Evolutionary conservation across 805 yeast species (phyloP), one percentile per base, ranked within the genome.

Genomic region (Pichia eremophila): DNA sequence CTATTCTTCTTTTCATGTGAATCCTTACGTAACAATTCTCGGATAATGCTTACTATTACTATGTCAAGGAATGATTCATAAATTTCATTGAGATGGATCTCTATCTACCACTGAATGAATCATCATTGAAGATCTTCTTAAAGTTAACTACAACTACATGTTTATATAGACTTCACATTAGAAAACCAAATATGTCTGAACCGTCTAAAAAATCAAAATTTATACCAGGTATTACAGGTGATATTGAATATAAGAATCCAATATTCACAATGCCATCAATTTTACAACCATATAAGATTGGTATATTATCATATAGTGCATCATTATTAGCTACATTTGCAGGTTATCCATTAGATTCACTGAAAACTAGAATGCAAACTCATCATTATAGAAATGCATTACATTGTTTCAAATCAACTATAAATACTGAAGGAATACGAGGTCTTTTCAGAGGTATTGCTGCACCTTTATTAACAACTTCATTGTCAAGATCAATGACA

Each of bases 281-380:
- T 0, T 54, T 80, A 1, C 64, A 68, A 41, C 81, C 84, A 1
- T 80, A 75, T 65, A 68, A 78, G 48, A 71, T 80, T 1, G 73
- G 83, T 10, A 63, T 80, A 2, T 58, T 84, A 45, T 85, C 93
- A 0, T 83, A 80, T 54, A 63, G 78, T 0, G 69, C 90, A 2
- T 81, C 89, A 0, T 62, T 83, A 40, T 62, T 74, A 12, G 73
- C 89, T 18, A 82, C 89, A 1, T 68, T 78, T 4, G 73, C 80
- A n/a, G 95, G 93, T 18, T 87, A 81, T 57, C 96, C 96, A 0
- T 64, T 87, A 44, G 96, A 87, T 60, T 83, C 93, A n/a, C 71
- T 88, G 50, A 87, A 87, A 62, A 88, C 95, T 0, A 70, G 95
- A 50, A 81, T 85, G 80, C 96, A 87, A 61, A 83, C 95, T 0